Evolutionary conservation across 2,329 filamentous ascomycete genomes (phyloP), one percentile per base, ranked within the genome.

Genomic region (Monosporascus sp.): DNA sequence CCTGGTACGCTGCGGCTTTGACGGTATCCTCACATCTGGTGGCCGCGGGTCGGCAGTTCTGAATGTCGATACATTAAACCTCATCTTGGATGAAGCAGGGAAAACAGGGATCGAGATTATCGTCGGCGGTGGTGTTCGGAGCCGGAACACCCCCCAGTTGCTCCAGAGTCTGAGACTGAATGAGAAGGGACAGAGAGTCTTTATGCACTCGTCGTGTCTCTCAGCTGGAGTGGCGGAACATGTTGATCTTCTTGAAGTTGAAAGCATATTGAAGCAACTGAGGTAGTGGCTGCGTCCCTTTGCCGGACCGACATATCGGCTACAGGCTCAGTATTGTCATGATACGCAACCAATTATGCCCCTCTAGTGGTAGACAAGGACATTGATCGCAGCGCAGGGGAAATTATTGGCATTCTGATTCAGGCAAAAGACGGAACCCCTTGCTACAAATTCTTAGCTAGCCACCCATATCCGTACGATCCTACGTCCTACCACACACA

Each of bases 1-100:
- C 7, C 60, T 82, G 14, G 58, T 60, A 1, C 48, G 16, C 3
- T 74, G 75, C 49, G 78, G 79, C 9, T 82, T 84, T 58, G 65
- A 70, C 2, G 78, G 71, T 11, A 61, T 84, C 16, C 66, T 84
- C 54, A 84, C 80, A 1, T 77, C 79, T 0, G 81, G 80, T 7
- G 80, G 80, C 0, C 54, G 62, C 1, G 75, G 77, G 1, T 59
- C 63, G 41, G 75, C 74, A 3, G 55, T 63, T 14, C 68, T 68
- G 4, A 78, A 83, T 53, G 27, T 72, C 16, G 59, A 59, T 2
- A 60, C 56, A 17, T 62, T 84, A 43, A 60, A 58, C 17, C 54
- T 48, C 5, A 68, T 82, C 26, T 68, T 73, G 4, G 50, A 53
- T 2, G 60, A 54, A 22, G 65, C 65, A 1, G 58, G 54, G 24